Evolutionary conservation across 345 rosid species (phyloP), one percentile per base, ranked within the genome.

Genomic region (Acer negundo): DNA sequence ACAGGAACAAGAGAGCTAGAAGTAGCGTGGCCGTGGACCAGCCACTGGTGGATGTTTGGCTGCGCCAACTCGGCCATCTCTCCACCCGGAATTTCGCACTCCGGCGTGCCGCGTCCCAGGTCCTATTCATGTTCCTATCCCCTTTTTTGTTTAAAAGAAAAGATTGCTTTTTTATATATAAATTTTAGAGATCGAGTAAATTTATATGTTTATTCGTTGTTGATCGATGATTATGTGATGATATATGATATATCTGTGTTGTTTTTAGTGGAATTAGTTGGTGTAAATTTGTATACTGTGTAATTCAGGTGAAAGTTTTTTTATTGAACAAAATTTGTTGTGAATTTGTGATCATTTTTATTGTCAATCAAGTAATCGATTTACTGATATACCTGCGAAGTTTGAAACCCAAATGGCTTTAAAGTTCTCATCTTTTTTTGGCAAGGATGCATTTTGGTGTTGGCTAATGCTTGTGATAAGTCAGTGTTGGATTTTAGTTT

Each of bases 101-200:
- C 84, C 97, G 99, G 16, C 89, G 90, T 81, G 86, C 85, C 44
- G 97, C 85, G 47, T 91, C 98, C 2, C 86, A 93, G 99, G 99
- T 73, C 62, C 8, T n/a, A 42, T 42, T 42, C 11, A 10, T 42
- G 73, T 38, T 72, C 67, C 69, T 40, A 7, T 24, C 47, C 58
- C 38, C 38, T 35, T 20, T 7, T 42, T 7, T 19, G 26, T 6
- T 13, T 35, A 2, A 6, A 10, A 22, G 16, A 7, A 38, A 63
- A 62, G 23, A 12, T 49, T 35, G 6, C 6, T 35, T 35, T 4
- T 4, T 4, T 35, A 4, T 35, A 3, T 35, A 35, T 35, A 35
- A 3, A 4, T 35, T 49, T 49, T 13, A 15, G 17, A 3, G 55
- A 49, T 49, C 55, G 19, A 49, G 38, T 53, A 10, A 10, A 46